A percentile compares a stretch with the other conserved stretches of the same genome.
phyloP scores from a whole-genome alignment of 2,329 filamentous ascomycete species.

The Cercospora brassicicola region DNA sequence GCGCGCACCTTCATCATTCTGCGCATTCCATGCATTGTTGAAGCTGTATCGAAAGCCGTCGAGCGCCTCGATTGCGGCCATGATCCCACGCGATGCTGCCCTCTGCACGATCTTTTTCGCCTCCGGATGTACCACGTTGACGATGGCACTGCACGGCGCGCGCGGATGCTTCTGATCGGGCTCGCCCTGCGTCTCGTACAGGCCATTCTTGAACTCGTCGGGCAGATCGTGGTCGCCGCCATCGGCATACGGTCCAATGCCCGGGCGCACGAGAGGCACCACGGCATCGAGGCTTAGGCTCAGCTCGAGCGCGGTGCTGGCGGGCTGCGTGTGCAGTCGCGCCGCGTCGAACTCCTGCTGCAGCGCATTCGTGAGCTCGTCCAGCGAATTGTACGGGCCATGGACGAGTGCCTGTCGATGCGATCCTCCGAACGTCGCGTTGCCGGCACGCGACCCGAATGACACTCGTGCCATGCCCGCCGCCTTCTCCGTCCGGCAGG shows the following conservation, averaged over 20 bases:
- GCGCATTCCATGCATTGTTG: conserved; percentile 52
- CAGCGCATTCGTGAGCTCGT: conserved; percentile 28
- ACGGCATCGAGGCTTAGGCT: conserved; percentile 26
- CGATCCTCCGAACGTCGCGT: conserved; percentile 7
- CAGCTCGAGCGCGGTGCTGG: conserved; percentile 32
- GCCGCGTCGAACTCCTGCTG: conserved; percentile 23
- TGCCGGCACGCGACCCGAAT: conserved; percentile 32
- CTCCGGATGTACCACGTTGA: conserved; percentile 39
- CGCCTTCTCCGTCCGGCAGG: not conserved
- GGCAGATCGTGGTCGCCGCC: conserved; percentile 35
- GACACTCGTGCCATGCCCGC: conserved; percentile 28
- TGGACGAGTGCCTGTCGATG: conserved; percentile 14
- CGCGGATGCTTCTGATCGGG: conserved; percentile 21
- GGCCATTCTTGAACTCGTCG: conserved; percentile 31
- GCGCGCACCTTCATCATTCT: conserved; percentile 48
- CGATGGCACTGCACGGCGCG: conserved; percentile 28
- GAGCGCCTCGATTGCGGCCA: conserved; percentile 46
- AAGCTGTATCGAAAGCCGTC: conserved; percentile 53
- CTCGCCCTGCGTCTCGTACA: conserved; percentile 19
- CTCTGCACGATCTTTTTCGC: conserved; percentile 48
- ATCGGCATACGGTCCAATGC: conserved; percentile 35
- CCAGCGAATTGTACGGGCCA: conserved; percentile 27
- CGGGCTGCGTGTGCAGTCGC: conserved; percentile 17
- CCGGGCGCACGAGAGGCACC: conserved; percentile 32
- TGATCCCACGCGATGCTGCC: conserved; percentile 49